Base-by-base conservation (phyloP, 2,329 filamentous ascomycete genomes). In the Paecilomyces niveus region DNA sequence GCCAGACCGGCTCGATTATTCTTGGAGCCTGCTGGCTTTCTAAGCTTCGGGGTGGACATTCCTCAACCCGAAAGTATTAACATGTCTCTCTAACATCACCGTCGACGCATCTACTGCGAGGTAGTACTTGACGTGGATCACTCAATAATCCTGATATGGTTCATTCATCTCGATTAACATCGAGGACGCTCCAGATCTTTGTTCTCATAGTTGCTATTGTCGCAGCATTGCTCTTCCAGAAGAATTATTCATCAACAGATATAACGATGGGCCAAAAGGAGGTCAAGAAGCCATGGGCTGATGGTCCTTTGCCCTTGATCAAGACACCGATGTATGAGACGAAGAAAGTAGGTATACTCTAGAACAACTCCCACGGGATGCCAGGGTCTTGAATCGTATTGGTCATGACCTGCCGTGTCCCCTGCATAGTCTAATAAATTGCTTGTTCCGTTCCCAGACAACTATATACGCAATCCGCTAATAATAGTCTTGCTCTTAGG, bases 291-390 rank as follows among this genome's bases (percentile, higher is more conserved):
- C 54, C 33, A 35, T 58, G 57, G 57, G 57, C 54, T 6, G 54
- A 58, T 32, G 57, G 53, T 13, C 57, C 57, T 21, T 56, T 39
- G 26, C 45, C 49, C 11, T 53, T 58, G 22, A 35, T 58, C 22
- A 50, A 56, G 54, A 58, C 54, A 22, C 57, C 57, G 10, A 56
- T 35, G 49, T 50, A 52, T 49, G 55, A 56, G 49, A 31, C 22
- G 54, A 32, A 49, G 31, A 53, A 35, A 11, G 57, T 58, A 56
- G 4, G n/a, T 32, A 21, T 31, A 18, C 9, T 15, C 35, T 18
- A 15, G 18, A 45, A 45, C 35, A 45, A 3, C 8, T 45, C 35
- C 5, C 24, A 26, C 24, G 24, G 24, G 24, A 26, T 26, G 3
- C 3, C 4, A 29, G 26, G 26, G 26, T 29, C 26, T 29, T 29